A percentile compares a stretch with the other conserved stretches of the same genome.
Conservation (phyloP, 768 basidiomycete species). For the Panus rudis region DNA sequence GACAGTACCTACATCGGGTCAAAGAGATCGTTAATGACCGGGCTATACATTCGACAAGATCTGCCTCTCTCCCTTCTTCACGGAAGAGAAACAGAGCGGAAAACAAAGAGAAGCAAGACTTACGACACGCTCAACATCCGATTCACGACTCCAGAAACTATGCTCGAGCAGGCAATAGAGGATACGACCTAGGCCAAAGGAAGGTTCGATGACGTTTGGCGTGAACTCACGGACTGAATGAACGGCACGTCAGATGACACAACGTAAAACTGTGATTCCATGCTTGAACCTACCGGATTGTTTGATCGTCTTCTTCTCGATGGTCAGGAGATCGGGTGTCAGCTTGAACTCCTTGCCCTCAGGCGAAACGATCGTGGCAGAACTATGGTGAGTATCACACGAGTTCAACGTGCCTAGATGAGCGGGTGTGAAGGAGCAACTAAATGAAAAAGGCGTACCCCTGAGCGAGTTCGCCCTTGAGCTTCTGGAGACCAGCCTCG, state of each 20-base stretch:
- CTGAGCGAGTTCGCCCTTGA: conserved; percentile 67
- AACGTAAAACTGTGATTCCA: conserved; percentile 9
- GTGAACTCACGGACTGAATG: conserved; percentile 83
- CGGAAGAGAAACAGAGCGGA: conserved; percentile 1
- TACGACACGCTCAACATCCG: conserved; percentile 86
- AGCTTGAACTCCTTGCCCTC: conserved; percentile 66
- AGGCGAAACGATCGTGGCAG: conserved; percentile 45
- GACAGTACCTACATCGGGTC: conserved; percentile 65
- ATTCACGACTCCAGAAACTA: conserved; percentile 90
- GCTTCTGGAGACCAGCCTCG: conserved; percentile 52
- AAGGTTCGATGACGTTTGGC: conserved; percentile 98
- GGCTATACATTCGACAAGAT: conserved; percentile 10
- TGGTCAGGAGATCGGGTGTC: conserved; percentile 65
- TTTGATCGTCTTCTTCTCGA: conserved; percentile 81
- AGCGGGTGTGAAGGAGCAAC: conserved; percentile 6
- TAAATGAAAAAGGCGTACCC: conserved; percentile 43
- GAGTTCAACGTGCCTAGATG: conserved; percentile 8
- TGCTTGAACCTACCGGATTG: conserved; percentile 57
- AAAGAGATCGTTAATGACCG: conserved; percentile 3
- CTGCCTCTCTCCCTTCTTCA: conserved; percentile 12
- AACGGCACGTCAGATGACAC: conserved; percentile 20
- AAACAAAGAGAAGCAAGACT: conserved; percentile 25
- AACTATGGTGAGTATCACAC: conserved; percentile 27
- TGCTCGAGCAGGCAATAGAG: conserved; percentile 92
- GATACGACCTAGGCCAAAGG: conserved; percentile 95